Evolutionary conservation across 2,329 filamentous ascomycete species (phyloP).

Genomic region (Colletotrichum neosansevieriae): DNA sequence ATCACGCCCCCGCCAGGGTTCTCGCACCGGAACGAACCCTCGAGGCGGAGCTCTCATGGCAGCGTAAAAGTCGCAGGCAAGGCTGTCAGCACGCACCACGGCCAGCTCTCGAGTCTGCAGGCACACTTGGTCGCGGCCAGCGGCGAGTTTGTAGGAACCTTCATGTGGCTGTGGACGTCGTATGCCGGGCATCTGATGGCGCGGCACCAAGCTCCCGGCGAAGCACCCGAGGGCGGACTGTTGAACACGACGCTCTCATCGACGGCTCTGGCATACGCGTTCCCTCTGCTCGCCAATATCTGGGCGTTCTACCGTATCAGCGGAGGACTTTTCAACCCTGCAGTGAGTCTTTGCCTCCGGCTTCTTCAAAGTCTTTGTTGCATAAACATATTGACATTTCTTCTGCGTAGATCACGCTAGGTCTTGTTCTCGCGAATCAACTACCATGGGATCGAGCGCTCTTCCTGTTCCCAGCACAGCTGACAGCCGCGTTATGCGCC

Average conservation of each 20-base stretch:
- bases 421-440: constrained; percentile 68
- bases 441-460: constrained; percentile 64
- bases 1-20: neutral
- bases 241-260: constrained; percentile 49
- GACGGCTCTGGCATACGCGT: constrained; percentile 63
- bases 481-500: constrained; percentile 69
- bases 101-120: neutral
- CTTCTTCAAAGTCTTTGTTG: neutral
- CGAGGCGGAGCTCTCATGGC: neutral
- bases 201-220: neutral
- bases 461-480: constrained; percentile 66
- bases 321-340: constrained; percentile 63
- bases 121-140: constrained; percentile 53
- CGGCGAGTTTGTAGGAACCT: constrained; percentile 65
- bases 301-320: constrained; percentile 69
- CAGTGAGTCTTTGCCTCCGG: neutral
- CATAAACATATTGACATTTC: neutral
- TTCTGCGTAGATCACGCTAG: constrained; percentile 61
- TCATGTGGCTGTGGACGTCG: constrained; percentile 62
- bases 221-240: constrained; percentile 51
- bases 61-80: neutral
- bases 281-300: constrained; percentile 63
- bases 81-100: neutral
- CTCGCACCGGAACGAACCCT: neutral
- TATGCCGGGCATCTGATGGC: constrained; percentile 55